Percentiles rank a stretch among this genome's conserved stretches.
Evolutionary conservation across 1,284 basidiomycete genomes (phyloP).

Genomic region (Cryptococcus sp.): DNA sequence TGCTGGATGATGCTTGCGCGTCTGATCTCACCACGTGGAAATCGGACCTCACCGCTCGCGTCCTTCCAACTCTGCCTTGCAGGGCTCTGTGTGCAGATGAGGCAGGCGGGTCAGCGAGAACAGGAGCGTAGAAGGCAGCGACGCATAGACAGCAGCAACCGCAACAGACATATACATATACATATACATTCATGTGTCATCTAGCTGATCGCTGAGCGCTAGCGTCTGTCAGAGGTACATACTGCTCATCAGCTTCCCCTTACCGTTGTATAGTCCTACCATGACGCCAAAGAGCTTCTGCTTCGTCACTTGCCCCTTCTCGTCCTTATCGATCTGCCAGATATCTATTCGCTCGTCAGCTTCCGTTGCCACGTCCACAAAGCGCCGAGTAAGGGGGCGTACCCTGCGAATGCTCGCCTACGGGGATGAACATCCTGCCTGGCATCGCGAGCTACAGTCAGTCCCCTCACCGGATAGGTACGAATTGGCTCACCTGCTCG

Average conservation of each 20-base stretch:
- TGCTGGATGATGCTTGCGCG: too few relatives aligned
- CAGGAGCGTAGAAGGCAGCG: too few relatives aligned
- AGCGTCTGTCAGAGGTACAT: slow-evolving; percentile 49
- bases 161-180: background rate
- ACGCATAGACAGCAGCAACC: background rate
- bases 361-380: background rate
- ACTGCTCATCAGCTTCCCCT: slow-evolving; percentile 36
- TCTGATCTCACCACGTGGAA: too few relatives aligned
- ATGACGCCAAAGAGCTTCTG: slow-evolving; percentile 72
- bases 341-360: slow-evolving; percentile 53
- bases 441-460: slow-evolving; percentile 64
- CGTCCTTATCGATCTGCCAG: slow-evolving; percentile 74
- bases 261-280: slow-evolving; percentile 50
- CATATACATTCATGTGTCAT: background rate
- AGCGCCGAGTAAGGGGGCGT: background rate
- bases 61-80: too few relatives aligned
- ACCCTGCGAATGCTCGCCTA: slow-evolving; percentile 56
- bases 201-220: slow-evolving; percentile 43
- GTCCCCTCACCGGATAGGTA: background rate
- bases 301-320: slow-evolving; percentile 61
- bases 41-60: too few relatives aligned
- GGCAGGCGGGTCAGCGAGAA: too few relatives aligned
- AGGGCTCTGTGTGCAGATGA: too few relatives aligned
- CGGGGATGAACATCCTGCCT: slow-evolving; percentile 90
- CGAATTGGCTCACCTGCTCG: slow-evolving; percentile 48